A percentile compares a stretch with the other conserved stretches of the same genome.
Evolutionary conservation across 768 basidiomycete species (phyloP).

Genomic region (Xerocomellus intermedius): DNA sequence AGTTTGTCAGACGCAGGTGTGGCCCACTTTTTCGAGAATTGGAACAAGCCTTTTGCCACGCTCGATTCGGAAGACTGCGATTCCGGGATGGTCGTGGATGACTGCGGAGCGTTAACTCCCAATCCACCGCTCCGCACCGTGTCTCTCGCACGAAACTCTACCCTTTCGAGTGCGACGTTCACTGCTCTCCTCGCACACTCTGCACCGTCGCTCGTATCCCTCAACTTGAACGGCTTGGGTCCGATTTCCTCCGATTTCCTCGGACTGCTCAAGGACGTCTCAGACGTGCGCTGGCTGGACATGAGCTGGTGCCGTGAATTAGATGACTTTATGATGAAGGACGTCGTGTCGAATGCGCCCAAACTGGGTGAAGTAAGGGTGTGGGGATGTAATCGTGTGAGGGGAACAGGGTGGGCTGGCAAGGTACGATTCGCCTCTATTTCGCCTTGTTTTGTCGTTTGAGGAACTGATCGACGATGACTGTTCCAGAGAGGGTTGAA

Average conservation of each 20-base stretch:
- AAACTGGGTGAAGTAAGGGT: slow-evolving; percentile 46
- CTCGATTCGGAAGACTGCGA: slow-evolving; percentile 12
- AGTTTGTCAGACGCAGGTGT: slow-evolving; percentile 72
- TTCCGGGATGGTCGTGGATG: slow-evolving; percentile 22
- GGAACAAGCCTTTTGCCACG: slow-evolving; percentile 33
- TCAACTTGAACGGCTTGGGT: slow-evolving; percentile 81
- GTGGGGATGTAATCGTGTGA: slow-evolving; percentile 55
- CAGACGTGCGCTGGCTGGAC: slow-evolving; percentile 59
- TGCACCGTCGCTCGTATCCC: slow-evolving; percentile 49
- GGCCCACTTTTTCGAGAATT: slow-evolving; percentile 61
- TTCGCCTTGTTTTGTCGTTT: background rate
- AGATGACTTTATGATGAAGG: slow-evolving; percentile 81
- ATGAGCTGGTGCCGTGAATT: slow-evolving; percentile 82
- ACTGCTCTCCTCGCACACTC: slow-evolving; percentile 67
- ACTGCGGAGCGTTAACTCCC: slow-evolving; percentile 10
- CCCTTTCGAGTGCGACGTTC: slow-evolving; percentile 54
- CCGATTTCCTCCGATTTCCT: slow-evolving; percentile 51
- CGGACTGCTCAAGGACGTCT: slow-evolving; percentile 34
- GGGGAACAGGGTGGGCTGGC: slow-evolving; percentile 39
- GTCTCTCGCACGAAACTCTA: slow-evolving; percentile 63
- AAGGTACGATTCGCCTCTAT: slow-evolving; percentile 38
- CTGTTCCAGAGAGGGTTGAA: slow-evolving; percentile 25
- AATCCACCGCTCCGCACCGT: slow-evolving; percentile 51
- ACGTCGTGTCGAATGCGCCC: slow-evolving; percentile 49
- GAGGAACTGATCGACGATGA: background rate